Evolutionary conservation across 2,329 filamentous ascomycete genomes (phyloP).

Genomic region (Cercospora sojina): DNA sequence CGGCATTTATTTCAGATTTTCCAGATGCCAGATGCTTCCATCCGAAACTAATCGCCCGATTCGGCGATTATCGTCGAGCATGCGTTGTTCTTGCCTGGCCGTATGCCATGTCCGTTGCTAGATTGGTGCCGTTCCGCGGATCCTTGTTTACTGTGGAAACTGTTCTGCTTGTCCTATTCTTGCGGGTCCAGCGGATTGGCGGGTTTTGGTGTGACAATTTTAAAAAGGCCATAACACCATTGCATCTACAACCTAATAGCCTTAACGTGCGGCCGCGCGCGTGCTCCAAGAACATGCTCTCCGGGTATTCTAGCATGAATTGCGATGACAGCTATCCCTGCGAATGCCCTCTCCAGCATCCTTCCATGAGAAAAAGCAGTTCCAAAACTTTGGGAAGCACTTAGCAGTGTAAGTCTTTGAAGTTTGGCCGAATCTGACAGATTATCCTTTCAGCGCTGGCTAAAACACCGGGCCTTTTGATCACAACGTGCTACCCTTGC

Average conservation of each 20-base stretch:
- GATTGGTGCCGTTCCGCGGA: not conserved
- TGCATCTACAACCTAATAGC: not conserved
- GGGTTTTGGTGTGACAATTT: not conserved
- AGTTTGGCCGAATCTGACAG: not conserved
- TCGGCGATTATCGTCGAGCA: not conserved
- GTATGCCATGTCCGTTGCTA: not conserved
- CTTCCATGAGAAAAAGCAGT: not conserved
- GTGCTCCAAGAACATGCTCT: not conserved
- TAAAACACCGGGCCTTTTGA: not conserved
- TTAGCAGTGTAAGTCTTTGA: not conserved
- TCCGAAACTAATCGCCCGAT: not conserved
- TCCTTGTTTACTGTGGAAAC: not conserved
- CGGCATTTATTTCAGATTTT: not conserved
- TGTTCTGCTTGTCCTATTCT: not conserved
- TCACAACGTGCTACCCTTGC: not conserved
- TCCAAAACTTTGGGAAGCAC: not conserved
- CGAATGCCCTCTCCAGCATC: not conserved
- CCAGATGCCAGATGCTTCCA: not conserved
- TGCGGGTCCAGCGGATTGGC: not conserved
- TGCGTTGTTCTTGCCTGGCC: not conserved
- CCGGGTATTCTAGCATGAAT: not conserved
- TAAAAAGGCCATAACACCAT: not conserved
- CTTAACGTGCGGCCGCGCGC: not conserved
- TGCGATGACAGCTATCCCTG: not conserved
- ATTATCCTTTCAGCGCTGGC: not conserved